Conservation (phyloP, 2,329 filamentous ascomycete species). For the Emmonsiellopsis sp. region DNA sequence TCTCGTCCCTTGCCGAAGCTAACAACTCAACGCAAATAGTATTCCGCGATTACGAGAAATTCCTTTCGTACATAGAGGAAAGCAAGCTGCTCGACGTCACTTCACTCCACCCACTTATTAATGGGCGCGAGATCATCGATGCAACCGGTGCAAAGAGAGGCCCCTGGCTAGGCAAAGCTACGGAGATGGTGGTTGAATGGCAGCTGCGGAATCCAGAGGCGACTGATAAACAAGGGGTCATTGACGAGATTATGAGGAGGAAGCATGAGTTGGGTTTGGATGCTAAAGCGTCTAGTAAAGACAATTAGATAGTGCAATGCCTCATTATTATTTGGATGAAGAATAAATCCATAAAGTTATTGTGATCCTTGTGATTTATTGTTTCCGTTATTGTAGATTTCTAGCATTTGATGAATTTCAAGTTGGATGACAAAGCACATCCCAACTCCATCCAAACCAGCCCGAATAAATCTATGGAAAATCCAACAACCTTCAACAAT, state of each 20-base stretch:
- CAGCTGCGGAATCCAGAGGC: slow-evolving; percentile 69
- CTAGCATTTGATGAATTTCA: not conserved
- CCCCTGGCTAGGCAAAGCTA: slow-evolving; percentile 71
- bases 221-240: slow-evolving; percentile 48
- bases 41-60: slow-evolving; percentile 42
- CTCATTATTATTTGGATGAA: not conserved
- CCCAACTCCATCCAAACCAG: too few species aligned
- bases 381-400: not conserved
- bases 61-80: slow-evolving; percentile 43
- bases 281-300: slow-evolving; percentile 3
- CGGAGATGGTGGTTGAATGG: slow-evolving; percentile 77
- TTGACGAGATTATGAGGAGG: slow-evolving; percentile 49
- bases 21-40: slow-evolving; percentile 20
- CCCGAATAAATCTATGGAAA: not conserved
- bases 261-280: slow-evolving; percentile 41
- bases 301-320: not conserved
- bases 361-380: not conserved
- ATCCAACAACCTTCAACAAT: not conserved
- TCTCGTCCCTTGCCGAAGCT: not conserved
- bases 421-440: too few species aligned
- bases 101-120: slow-evolving; percentile 54
- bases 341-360: not conserved
- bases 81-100: slow-evolving; percentile 43
- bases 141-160: slow-evolving; percentile 57
- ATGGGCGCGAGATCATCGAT: slow-evolving; percentile 63